Evolutionary conservation across 2,329 filamentous ascomycete species (phyloP).

Genomic region (Mariannaea sp.): DNA sequence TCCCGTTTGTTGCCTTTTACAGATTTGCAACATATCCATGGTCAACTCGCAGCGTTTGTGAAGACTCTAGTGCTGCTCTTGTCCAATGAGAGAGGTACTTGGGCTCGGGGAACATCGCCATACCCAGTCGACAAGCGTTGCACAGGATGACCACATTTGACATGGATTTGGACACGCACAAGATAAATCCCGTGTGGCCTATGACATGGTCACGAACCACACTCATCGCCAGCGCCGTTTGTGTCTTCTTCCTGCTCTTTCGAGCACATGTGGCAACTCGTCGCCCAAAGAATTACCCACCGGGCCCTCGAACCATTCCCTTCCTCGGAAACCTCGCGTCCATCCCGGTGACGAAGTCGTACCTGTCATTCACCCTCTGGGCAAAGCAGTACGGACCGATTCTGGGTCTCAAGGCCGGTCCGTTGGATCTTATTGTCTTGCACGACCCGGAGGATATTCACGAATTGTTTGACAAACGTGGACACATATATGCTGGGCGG

Average conservation of each 20-base stretch:
- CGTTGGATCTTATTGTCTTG: slow-evolving; percentile 42
- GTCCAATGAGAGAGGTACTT: too few species aligned
- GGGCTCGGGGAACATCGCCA: background rate
- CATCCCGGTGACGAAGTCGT: slow-evolving; percentile 33
- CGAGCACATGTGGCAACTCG: slow-evolving; percentile 9
- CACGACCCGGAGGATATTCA: slow-evolving; percentile 40
- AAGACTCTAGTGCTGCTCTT: too few species aligned
- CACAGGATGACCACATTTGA: background rate
- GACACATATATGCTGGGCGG: slow-evolving; percentile 46
- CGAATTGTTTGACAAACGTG: slow-evolving; percentile 46
- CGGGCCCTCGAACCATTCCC: slow-evolving; percentile 21
- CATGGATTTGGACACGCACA: background rate
- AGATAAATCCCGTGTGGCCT: background rate
- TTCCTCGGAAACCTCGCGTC: slow-evolving; percentile 37
- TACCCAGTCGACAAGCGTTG: background rate
- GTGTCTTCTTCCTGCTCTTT: background rate
- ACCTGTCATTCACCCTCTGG: slow-evolving; percentile 41
- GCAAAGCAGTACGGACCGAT: slow-evolving; percentile 43
- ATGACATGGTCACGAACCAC: background rate
- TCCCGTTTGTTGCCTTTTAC: too few species aligned
- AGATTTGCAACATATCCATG: too few species aligned
- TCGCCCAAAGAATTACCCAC: slow-evolving; percentile 21
- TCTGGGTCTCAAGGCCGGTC: slow-evolving; percentile 40
- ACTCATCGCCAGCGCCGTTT: background rate
- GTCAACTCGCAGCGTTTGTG: too few species aligned